Conservation (phyloP, 192 early-diverging fungal species). For the Chytriomyces hyalinus region DNA sequence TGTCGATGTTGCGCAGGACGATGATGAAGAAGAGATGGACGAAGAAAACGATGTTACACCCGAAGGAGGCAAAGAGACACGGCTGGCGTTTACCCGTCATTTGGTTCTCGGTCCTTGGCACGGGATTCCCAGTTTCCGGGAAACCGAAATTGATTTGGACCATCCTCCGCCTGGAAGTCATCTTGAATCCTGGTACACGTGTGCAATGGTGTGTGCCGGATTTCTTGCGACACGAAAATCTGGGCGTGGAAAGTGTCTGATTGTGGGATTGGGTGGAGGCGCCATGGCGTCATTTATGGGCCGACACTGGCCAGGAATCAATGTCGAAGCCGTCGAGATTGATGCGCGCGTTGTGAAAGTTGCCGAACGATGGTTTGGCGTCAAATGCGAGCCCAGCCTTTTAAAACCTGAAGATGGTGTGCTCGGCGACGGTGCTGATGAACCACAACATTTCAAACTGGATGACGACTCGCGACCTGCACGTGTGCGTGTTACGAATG, state of each 20-base stretch:
- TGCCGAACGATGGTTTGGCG: constrained; percentile 39
- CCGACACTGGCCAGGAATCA: constrained; percentile 32
- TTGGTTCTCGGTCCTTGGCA: constrained; percentile 41
- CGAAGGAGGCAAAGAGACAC: constrained; percentile 16
- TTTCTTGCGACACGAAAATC: constrained; percentile 29
- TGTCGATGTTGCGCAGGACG: constrained; percentile 40
- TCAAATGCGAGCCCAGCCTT: constrained; percentile 27
- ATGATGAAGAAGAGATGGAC: constrained; percentile 28
- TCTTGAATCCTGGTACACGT: constrained; percentile 42
- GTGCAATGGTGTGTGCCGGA: constrained; percentile 26
- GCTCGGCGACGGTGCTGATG: constrained; percentile 26
- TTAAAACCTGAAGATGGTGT: not conserved
- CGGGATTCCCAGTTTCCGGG: constrained; percentile 33
- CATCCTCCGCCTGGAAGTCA: constrained; percentile 35
- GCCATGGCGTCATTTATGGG: constrained; percentile 31
- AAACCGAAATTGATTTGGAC: constrained; percentile 38
- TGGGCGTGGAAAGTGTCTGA: constrained; percentile 25
- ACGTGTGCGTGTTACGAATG: constrained; percentile 19
- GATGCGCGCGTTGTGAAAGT: constrained; percentile 30
- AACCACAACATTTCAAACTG: constrained; percentile 30
- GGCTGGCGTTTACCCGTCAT: constrained; percentile 32
- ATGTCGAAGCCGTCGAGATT: constrained; percentile 32
- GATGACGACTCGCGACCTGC: constrained; percentile 16
- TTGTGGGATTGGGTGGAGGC: constrained; percentile 35
- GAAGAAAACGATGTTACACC: constrained; percentile 26